phyloP scores from a whole-genome alignment of 83 land plant genomes.

The Thuja plicata region DNA sequence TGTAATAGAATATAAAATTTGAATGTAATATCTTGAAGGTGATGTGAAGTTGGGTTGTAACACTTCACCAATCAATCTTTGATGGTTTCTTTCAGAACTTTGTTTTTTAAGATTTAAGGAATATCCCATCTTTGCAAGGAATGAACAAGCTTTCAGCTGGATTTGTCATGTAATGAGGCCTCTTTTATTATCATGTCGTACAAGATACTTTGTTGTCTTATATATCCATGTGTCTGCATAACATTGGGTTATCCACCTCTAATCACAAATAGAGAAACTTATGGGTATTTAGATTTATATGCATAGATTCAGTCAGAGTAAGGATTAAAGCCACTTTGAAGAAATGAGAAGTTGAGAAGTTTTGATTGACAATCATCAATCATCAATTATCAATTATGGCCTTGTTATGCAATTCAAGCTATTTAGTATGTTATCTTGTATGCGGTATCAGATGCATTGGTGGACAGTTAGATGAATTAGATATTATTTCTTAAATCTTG shows the following conservation, averaged over 20 bases:
- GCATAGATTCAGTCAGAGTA: background rate
- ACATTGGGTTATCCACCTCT: background rate
- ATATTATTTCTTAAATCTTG: no score
- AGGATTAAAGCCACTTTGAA: background rate
- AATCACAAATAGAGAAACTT: background rate
- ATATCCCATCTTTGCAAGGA: background rate
- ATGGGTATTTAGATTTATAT: background rate
- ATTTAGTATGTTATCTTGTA: background rate
- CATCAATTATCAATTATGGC: background rate
- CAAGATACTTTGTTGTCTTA: background rate
- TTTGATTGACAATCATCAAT: background rate
- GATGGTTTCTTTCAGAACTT: background rate
- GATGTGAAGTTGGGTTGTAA: background rate
- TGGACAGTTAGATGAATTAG: no score
- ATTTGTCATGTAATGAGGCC: background rate
- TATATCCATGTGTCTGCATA: background rate
- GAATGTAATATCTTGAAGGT: background rate
- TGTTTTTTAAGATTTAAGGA: background rate
- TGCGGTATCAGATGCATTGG: no score
- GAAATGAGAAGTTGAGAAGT: background rate
- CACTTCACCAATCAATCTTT: background rate
- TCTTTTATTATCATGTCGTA: background rate
- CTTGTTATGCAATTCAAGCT: background rate
- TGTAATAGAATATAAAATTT: background rate
- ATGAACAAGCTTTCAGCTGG: background rate